Percentiles rank a stretch among this genome's conserved stretches.
phyloP scores from a whole-genome alignment of 345 rosid species.

The Boechera divaricarpa region DNA sequence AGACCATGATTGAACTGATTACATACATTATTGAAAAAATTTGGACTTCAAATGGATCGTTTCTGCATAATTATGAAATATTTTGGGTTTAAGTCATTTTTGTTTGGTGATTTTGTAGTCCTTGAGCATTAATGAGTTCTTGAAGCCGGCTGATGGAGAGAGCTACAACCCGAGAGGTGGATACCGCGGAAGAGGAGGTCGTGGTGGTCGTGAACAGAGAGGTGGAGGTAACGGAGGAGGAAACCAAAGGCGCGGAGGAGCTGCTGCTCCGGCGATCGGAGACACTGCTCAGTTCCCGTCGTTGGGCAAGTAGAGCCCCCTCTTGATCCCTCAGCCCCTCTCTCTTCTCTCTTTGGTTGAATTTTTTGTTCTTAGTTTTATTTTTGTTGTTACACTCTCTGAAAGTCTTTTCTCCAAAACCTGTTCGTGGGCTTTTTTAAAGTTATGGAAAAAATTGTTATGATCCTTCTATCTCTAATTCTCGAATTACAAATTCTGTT shows the following conservation, averaged over 20 bases:
- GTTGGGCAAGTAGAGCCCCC: conserved; percentile 40
- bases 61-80: background rate
- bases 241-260: conserved; percentile 24
- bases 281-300: conserved; percentile 44
- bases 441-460: conserved; percentile 13
- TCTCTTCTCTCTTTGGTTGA: conserved; percentile 16
- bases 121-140: conserved; percentile 42
- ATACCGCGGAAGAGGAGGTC: conserved; percentile 40
- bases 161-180: conserved; percentile 39
- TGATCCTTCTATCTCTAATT: background rate
- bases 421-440: background rate
- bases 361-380: conserved; percentile 36
- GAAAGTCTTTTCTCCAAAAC: conserved; percentile 9
- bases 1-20: background rate
- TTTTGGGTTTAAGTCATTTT: background rate
- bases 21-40: background rate
- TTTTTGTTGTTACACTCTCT: conserved; percentile 36
- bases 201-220: conserved; percentile 34
- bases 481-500: background rate
- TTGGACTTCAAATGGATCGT: background rate
- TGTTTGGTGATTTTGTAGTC: conserved; percentile 30
- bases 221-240: conserved; percentile 33
- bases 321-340: conserved; percentile 21
- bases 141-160: conserved; percentile 43
- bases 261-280: conserved; percentile 43